Evolutionary conservation across 2,329 filamentous ascomycete genomes (phyloP).

Genomic region (Aspergillus bombycis): DNA sequence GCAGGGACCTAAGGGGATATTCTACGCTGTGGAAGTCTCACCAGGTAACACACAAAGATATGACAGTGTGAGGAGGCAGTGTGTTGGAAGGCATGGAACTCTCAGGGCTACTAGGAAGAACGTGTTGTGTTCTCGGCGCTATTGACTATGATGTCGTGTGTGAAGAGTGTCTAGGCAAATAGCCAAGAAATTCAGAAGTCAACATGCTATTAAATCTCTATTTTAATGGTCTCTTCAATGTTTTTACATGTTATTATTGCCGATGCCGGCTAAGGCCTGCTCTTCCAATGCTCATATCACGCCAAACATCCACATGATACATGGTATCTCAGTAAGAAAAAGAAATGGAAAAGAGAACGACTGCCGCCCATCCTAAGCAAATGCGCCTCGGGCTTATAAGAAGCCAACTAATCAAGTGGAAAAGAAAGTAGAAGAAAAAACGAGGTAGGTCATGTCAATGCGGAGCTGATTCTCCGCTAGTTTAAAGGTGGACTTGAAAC

Average conservation of each 20-base stretch:
- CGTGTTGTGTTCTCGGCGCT: background rate
- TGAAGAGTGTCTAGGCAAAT: background rate
- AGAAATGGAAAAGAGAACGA: background rate
- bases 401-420: background rate
- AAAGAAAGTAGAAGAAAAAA: background rate
- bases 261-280: conserved; percentile 1
- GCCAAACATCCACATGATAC: conserved; percentile 7
- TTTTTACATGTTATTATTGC: background rate
- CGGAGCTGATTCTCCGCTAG: background rate
- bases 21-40: background rate
- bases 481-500: conserved; percentile 4
- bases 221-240: background rate
- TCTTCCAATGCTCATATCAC: conserved; percentile 3
- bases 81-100: background rate
- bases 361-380: background rate
- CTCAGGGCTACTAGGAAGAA: background rate
- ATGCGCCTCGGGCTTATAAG: background rate
- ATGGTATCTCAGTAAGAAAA: conserved; percentile 4
- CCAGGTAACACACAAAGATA: background rate
- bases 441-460: background rate
- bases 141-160: background rate
- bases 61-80: background rate
- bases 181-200: background rate
- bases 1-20: background rate
- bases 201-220: conserved; percentile 2